Base-by-base conservation (phyloP, 2,329 filamentous ascomycete genomes). In the Aurifilum marmelostoma region DNA sequence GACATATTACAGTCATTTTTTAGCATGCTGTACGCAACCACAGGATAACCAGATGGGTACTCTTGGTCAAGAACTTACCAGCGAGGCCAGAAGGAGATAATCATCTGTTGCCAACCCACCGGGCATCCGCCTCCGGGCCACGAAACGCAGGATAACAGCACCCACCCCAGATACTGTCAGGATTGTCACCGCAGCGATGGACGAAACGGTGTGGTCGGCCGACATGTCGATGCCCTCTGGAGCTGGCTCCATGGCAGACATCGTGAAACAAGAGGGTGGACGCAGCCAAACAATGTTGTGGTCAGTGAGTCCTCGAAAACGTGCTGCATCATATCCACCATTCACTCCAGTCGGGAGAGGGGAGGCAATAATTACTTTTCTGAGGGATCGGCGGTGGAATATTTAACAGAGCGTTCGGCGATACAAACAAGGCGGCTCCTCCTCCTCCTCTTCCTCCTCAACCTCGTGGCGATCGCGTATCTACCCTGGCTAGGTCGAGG, bases 91-190 rank as follows among this genome's bases (percentile, higher is more conserved):
- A 16, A 64, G 29, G 9, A 64, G 12, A 54, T 63, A 64, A 32
- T 64, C 62, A n/a, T 64, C 62, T 2, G 18, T 21, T n/a, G 43
- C 47, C 8, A 64, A 24, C 32, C 41, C 62, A 60, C 58, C 34
- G 8, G 58, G 34, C 29, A 39, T 39, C 58, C 58, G 58, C 34
- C 58, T 60, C 32, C 58, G 18, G 29, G 58, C 58, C 32, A 60
- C 32, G 18, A 60, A 37, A 24, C 58, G 58, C 58, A 60, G 34
- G 3, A 32, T 21, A 21, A 60, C 58, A 60, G 58, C 58, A 29
- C 52, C 27, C 52, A 32, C 52, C 27, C 52, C 52, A 56, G 52
- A 56, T 14, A 56, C 52, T 29, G 52, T 56, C 52, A 56, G 9
- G 24, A 56, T 56, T 18, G 52, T 56, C 24, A 56, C 52, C 1